These are phyloP conservation scores for Dictyostelium brefeldianum DNA, from an alignment of 78 protist species.

Conservation along the genomic window DNA sequence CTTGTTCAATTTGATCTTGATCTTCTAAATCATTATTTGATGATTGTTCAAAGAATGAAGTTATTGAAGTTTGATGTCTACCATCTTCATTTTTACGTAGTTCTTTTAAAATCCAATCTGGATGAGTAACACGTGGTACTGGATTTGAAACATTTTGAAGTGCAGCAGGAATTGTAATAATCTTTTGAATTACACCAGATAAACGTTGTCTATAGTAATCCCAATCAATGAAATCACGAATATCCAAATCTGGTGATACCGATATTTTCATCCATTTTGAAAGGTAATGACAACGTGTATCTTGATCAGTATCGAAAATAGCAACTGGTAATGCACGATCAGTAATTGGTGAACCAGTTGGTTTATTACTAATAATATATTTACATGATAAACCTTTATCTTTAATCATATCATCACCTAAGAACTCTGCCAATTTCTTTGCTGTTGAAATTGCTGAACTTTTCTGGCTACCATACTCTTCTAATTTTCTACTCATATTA, in stretches of 20 bases:
- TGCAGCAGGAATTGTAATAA: conserved; percentile 99
- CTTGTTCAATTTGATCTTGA: background rate
- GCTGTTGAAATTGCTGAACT: conserved; percentile 92
- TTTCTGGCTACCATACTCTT: conserved; percentile 93
- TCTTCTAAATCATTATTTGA: background rate
- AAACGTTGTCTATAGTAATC: conserved; percentile 94
- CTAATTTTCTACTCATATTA: conserved; percentile 93
- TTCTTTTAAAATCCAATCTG: conserved; percentile 96
- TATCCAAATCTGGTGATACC: background rate
- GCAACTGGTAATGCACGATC: conserved; percentile 97
- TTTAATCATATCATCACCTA: conserved; percentile 94
- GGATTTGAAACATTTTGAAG: conserved; percentile 96
- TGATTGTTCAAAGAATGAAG: conserved; percentile 26
- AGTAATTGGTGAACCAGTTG: conserved; percentile 95
- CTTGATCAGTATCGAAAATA: conserved; percentile 89
- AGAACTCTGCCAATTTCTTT: conserved; percentile 91
- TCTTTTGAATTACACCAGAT: conserved; percentile 94
- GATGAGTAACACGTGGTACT: conserved; percentile 97
- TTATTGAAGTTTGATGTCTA: conserved; percentile 40
- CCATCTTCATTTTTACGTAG: conserved; percentile 36
- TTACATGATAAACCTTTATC: conserved; percentile 96
- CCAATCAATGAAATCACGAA: conserved; percentile 96
- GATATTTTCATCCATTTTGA: conserved; percentile 58
- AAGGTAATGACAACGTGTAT: conserved; percentile 37
- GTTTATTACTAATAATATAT: conserved; percentile 92